Evolutionary conservation across 208 protist genomes (phyloP).

Genomic region (Acanthamoeba quina): DNA sequence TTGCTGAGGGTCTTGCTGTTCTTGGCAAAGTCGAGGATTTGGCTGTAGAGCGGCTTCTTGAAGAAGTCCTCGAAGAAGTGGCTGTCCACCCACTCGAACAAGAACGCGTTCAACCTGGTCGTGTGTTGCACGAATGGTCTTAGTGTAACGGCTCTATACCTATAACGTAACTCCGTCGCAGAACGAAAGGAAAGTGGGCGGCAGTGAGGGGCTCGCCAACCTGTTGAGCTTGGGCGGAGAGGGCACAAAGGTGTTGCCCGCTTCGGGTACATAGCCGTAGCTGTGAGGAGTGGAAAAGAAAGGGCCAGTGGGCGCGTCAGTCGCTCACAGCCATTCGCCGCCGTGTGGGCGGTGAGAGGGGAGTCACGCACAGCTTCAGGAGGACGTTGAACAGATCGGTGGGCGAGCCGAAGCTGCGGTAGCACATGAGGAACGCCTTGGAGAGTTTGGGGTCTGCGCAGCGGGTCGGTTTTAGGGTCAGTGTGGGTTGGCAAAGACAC

Average conservation of each 20-base stretch:
- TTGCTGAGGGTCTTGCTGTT: constrained; percentile 44
- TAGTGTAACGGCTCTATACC: neutral
- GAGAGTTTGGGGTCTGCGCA: neutral
- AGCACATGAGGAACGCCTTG: constrained; percentile 39
- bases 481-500: too few relatives aligned
- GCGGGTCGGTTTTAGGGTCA: too few relatives aligned
- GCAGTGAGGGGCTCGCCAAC: too few relatives aligned
- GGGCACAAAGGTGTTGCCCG: neutral
- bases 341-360: neutral
- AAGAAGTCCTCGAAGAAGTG: constrained; percentile 69
- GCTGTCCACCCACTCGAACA: constrained; percentile 66
- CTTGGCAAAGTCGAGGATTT: constrained; percentile 69
- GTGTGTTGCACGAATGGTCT: neutral
- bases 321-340: too few relatives aligned
- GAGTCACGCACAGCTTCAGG: constrained; percentile 16
- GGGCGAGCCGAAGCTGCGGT: constrained; percentile 28
- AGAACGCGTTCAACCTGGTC: constrained; percentile 30
- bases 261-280: neutral
- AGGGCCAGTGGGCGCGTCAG: neutral
- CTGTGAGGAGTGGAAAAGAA: neutral
- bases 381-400: constrained; percentile 57
- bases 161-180: neutral
- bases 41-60: constrained; percentile 71
- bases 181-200: too few relatives aligned
- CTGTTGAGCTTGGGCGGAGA: neutral